phyloP scores from a whole-genome alignment of 106 monocot species.

The Alisma plantagoaquatica region DNA sequence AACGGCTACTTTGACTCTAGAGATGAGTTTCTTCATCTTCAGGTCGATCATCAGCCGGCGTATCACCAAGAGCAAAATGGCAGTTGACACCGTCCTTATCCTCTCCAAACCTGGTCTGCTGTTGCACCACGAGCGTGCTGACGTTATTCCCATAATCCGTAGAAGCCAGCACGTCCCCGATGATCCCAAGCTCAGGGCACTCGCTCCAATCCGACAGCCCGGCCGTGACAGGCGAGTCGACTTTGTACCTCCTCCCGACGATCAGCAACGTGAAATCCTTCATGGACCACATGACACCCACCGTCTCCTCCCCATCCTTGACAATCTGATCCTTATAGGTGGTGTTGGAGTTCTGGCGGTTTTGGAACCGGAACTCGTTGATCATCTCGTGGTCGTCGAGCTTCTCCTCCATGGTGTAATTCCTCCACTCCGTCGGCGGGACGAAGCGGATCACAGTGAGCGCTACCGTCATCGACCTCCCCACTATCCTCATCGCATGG shows the following conservation, averaged over 20 bases:
- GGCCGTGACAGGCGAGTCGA: conserved; percentile 9
- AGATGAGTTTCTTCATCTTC: too few relatives aligned
- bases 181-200: conserved; percentile 38
- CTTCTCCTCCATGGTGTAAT: neutral
- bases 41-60: too few relatives aligned
- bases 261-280: conserved; percentile 25
- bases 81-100: neutral
- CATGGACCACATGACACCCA: conserved; percentile 8
- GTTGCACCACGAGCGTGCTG: conserved; percentile 46
- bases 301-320: conserved; percentile 20
- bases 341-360: neutral
- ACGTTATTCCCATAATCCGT: conserved; percentile 24
- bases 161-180: conserved; percentile 31
- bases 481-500: neutral
- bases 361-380: conserved; percentile 6
- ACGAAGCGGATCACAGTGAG: neutral
- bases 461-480: neutral
- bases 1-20: too few relatives aligned
- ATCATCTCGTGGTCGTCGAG: conserved; percentile 2
- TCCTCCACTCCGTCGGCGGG: neutral
- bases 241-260: conserved; percentile 19
- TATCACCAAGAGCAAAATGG: neutral
- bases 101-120: conserved; percentile 14
- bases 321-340: conserved; percentile 16
- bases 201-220: conserved; percentile 40